A percentile compares a stretch with the other conserved stretches of the same genome.
phyloP scores from a whole-genome alignment of 768 basidiomycete species.

The Tricholoma terreum region DNA sequence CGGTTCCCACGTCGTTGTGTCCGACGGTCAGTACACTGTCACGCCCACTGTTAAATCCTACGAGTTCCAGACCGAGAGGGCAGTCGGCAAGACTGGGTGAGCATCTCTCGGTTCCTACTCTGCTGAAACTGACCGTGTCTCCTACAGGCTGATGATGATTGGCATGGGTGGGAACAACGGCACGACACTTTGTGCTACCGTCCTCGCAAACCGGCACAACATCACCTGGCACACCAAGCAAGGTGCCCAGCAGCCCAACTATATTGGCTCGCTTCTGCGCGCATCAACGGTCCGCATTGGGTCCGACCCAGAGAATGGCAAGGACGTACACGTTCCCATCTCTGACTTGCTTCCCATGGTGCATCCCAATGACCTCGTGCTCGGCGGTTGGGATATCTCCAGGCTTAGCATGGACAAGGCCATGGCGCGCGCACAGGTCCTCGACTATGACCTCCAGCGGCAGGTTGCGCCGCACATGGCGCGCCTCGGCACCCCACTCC shows the following conservation, averaged over 20 bases:
- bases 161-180: slow-evolving; percentile 98
- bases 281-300: slow-evolving; percentile 95
- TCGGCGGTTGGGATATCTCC: slow-evolving; percentile 99
- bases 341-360: slow-evolving; percentile 95
- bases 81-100: slow-evolving; percentile 90
- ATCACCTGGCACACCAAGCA: slow-evolving; percentile 94
- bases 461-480: slow-evolving; percentile 89
- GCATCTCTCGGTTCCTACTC: slow-evolving; percentile 21
- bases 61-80: slow-evolving; percentile 88
- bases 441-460: slow-evolving; percentile 95
- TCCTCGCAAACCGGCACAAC: slow-evolving; percentile 93
- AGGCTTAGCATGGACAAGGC: slow-evolving; percentile 81
- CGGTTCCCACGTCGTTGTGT: slow-evolving; percentile 64
- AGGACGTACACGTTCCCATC: slow-evolving; percentile 90
- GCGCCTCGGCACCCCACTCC: slow-evolving; percentile 75
- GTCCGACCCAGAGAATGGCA: slow-evolving; percentile 70
- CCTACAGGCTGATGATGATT: slow-evolving; percentile 86
- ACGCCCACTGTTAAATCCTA: slow-evolving; percentile 77
- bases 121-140: slow-evolving; percentile 2
- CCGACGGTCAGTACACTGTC: slow-evolving; percentile 73
- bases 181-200: slow-evolving; percentile 87
- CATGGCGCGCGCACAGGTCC: slow-evolving; percentile 89
- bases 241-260: slow-evolving; percentile 92
- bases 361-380: slow-evolving; percentile 95
- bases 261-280: slow-evolving; percentile 94